phyloP scores from a whole-genome alignment of 768 basidiomycete genomes.

The Collybiopsis luxurians region DNA sequence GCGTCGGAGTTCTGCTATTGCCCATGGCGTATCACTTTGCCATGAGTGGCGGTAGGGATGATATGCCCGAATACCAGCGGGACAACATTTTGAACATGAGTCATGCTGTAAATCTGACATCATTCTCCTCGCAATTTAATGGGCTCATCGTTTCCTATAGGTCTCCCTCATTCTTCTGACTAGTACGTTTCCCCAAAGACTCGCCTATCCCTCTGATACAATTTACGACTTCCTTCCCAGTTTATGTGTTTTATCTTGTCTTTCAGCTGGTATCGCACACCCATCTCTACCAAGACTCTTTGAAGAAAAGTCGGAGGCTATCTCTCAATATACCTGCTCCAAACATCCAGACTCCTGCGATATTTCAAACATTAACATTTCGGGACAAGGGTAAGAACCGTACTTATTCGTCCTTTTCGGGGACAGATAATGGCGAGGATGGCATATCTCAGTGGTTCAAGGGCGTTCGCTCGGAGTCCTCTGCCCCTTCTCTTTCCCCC shows the following conservation, averaged over 20 bases:
- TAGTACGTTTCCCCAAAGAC: constrained; percentile 41
- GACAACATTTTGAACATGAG: constrained; percentile 66
- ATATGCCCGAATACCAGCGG: constrained; percentile 31
- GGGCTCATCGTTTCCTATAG: constrained; percentile 27
- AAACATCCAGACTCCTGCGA: constrained; percentile 15
- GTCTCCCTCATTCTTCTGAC: constrained; percentile 77
- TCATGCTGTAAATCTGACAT: constrained; percentile 55
- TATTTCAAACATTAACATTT: constrained; percentile 24
- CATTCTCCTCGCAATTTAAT: neutral
- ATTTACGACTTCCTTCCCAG: constrained; percentile 32
- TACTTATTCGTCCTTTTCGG: constrained; percentile 12
- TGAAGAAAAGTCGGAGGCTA: constrained; percentile 38
- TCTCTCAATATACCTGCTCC: constrained; percentile 27
- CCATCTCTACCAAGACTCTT: constrained; percentile 56
- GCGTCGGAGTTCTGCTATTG: constrained; percentile 75
- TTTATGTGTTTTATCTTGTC: constrained; percentile 67
- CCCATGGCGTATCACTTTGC: constrained; percentile 77
- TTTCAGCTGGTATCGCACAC: constrained; percentile 83
- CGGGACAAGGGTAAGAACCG: constrained; percentile 18
- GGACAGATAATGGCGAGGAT: neutral
- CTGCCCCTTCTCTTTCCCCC: neutral
- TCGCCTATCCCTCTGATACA: neutral
- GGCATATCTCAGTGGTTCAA: constrained; percentile 3
- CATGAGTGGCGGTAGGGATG: constrained; percentile 27
- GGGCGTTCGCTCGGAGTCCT: neutral